These are phyloP conservation scores for Camelina hispida DNA, from an alignment of 345 rosid genomes.

Conservation along the genomic window DNA sequence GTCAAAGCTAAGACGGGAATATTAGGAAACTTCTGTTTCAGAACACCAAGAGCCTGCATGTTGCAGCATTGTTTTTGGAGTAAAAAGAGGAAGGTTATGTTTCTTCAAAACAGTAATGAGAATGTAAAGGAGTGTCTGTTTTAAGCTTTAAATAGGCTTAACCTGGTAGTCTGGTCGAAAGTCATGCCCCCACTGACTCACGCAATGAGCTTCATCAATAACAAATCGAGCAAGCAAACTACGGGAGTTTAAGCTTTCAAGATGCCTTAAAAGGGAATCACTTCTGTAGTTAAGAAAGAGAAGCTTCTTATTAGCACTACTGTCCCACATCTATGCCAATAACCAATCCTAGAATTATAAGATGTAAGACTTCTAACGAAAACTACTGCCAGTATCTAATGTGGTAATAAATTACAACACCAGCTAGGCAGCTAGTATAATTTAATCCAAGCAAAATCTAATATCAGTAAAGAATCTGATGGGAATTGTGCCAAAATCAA, in stretches of 20 bases:
- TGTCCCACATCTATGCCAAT: constrained; percentile 13
- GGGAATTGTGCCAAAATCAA: neutral
- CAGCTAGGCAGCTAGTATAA: neutral
- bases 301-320: constrained; percentile 7
- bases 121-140: constrained; percentile 11
- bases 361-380: neutral
- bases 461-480: neutral
- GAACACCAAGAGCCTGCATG: constrained; percentile 84
- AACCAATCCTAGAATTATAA: neutral
- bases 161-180: constrained; percentile 99
- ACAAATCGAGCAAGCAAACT: constrained; percentile 87
- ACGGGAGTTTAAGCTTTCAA: constrained; percentile 74
- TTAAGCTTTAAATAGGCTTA: constrained; percentile 27
- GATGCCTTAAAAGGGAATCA: constrained; percentile 76
- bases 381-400: neutral
- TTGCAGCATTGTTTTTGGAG: constrained; percentile 4
- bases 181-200: constrained; percentile 98
- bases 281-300: constrained; percentile 62
- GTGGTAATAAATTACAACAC: neutral
- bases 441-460: neutral
- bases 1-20: constrained; percentile 90
- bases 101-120: neutral
- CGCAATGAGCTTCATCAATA: constrained; percentile 98
- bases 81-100: constrained; percentile 28
- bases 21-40: constrained; percentile 82